phyloP scores from a whole-genome alignment of 495 filamentous ascomycete species.

The Parmelia sp. region DNA sequence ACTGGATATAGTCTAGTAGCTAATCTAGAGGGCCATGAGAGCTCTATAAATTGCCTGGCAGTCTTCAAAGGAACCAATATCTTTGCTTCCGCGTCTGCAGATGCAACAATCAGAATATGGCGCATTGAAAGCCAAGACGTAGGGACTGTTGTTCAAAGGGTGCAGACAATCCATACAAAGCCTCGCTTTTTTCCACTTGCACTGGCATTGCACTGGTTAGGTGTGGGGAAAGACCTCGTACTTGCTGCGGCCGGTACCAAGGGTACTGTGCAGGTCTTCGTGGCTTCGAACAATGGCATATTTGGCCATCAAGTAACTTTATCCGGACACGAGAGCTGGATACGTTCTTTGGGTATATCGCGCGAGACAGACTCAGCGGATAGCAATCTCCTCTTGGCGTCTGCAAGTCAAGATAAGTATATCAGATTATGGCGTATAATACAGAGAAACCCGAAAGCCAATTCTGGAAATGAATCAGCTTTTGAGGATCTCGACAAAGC shows the following conservation, averaged over 20 bases:
- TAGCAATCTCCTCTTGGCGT: slow-evolving; percentile 76
- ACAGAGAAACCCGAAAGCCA: slow-evolving; percentile 44
- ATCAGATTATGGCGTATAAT: slow-evolving; percentile 88
- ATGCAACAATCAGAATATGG: slow-evolving; percentile 81
- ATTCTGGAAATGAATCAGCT: background rate
- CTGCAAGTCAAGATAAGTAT: slow-evolving; percentile 96
- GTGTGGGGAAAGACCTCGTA: slow-evolving; percentile 44
- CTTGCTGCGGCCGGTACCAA: slow-evolving; percentile 82
- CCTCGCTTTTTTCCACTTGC: slow-evolving; percentile 77
- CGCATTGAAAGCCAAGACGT: slow-evolving; percentile 41
- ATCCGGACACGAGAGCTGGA: slow-evolving; percentile 90
- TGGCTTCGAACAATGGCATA: slow-evolving; percentile 38
- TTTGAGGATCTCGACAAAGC: slow-evolving; percentile 45
- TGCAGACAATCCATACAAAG: slow-evolving; percentile 66
- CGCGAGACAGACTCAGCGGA: slow-evolving; percentile 48
- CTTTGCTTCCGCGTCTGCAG: slow-evolving; percentile 69
- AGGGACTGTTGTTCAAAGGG: slow-evolving; percentile 35
- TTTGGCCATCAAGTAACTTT: slow-evolving; percentile 76
- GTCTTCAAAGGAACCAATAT: slow-evolving; percentile 46
- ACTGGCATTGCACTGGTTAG: slow-evolving; percentile 57
- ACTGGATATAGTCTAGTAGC: slow-evolving; percentile 39
- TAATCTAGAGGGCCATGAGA: slow-evolving; percentile 57
- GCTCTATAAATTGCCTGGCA: slow-evolving; percentile 74
- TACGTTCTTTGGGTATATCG: slow-evolving; percentile 75
- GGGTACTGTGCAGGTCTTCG: slow-evolving; percentile 69